Evolutionary conservation across 2,329 filamentous ascomycete genomes (phyloP).

Genomic region (Pseudogymnoascus sp.): DNA sequence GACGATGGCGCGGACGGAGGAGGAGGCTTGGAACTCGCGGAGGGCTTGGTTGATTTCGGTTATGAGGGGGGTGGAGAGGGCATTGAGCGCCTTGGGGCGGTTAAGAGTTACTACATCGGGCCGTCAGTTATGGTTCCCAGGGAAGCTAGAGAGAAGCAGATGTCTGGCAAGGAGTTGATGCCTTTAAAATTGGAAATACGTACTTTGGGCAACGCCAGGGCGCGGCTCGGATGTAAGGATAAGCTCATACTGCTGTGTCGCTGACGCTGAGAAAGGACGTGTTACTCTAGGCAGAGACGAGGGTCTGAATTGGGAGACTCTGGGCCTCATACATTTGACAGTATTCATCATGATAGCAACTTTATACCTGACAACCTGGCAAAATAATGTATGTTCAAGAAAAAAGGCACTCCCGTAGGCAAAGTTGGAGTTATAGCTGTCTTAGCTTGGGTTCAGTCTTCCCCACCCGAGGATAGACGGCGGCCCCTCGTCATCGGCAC

Average conservation of each 20-base stretch:
- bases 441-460: slow-evolving; percentile 6
- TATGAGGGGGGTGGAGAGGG: slow-evolving; percentile 84
- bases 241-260: slow-evolving; percentile 57
- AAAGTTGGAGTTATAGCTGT: slow-evolving; percentile 4
- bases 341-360: slow-evolving; percentile 21
- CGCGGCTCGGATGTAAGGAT: slow-evolving; percentile 75
- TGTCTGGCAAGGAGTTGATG: neutral
- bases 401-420: neutral
- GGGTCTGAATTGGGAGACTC: slow-evolving; percentile 24
- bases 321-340: slow-evolving; percentile 22
- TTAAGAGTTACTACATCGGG: slow-evolving; percentile 68
- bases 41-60: slow-evolving; percentile 79
- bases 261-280: slow-evolving; percentile 23
- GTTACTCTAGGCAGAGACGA: slow-evolving; percentile 15
- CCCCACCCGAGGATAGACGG: slow-evolving; percentile 5
- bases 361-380: slow-evolving; percentile 6
- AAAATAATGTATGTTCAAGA: neutral
- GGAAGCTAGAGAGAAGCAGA: neutral
- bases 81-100: slow-evolving; percentile 92
- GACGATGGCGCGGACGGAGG: slow-evolving; percentile 66
- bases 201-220: slow-evolving; percentile 86
- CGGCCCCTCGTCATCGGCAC: neutral
- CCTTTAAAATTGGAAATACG: slow-evolving; percentile 17
- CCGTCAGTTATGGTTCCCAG: slow-evolving; percentile 1
- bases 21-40: slow-evolving; percentile 58